Base-by-base conservation (phyloP, 1,284 basidiomycete species). In the Ceratobasidium sp. region DNA sequence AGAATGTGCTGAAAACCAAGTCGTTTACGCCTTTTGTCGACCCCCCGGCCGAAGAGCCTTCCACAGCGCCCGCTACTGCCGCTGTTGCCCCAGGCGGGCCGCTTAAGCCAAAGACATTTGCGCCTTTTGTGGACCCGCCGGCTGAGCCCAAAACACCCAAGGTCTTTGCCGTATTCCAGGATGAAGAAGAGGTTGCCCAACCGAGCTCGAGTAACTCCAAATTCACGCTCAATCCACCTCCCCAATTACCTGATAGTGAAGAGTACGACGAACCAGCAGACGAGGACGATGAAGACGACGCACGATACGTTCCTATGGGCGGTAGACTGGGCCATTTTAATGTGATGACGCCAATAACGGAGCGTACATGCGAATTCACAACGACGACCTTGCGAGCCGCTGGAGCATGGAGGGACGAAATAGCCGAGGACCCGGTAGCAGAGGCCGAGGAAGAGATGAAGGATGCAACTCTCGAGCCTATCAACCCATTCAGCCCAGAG, bases 331-430 rank as follows among this genome's bases (percentile, higher is more conserved):
- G 89, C 25, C 82, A 82, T 69, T 90, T 93, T 78, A 87, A 91
- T 74, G 86, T 92, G 66, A 93, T 98, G 91, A 97, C 95, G 9
- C 95, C 95, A 0, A 96, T 98, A 75, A 92, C 91, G 2, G 95
- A 98, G 78, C 83, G 94, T 44, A 97, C 95, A 4, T 86, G 85
- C 74, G 95, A 98, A 76, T 94, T 84, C 75, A 91, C 90, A 2
- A 82, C 80, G 46, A 87, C 59, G n/a, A 70, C 42, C 9, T 57
- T 57, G 23, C 57, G 30, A 29, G 56, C 56, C 36, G 70, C 27
- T 42, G 41, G 46, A 50, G 30, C 25, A 7, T 70, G 54, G 72
- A 71, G 33, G 71, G 69, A 64, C 68, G 69, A 71, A 68, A 74
- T 8, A 75, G 44, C 70, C 41, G 49, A 59, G 56, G 33, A 49